Evolutionary conservation across 495 filamentous ascomycete genomes (phyloP).

Genomic region (Xylaria sp.): DNA sequence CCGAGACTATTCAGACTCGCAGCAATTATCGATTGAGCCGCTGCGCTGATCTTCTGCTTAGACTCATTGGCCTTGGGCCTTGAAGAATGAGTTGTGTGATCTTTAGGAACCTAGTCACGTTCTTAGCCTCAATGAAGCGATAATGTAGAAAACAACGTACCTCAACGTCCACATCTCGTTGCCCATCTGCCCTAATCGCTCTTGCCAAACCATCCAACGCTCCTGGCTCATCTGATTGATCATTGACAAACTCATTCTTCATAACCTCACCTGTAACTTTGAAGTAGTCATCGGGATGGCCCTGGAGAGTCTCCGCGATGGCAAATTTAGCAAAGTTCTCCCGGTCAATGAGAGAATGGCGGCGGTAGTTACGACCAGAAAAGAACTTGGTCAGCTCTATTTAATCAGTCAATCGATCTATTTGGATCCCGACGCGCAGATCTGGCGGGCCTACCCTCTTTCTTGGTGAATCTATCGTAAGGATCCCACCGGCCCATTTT

Average conservation of each 20-base stretch:
- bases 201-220: conserved; percentile 23
- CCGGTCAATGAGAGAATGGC: conserved; percentile 6
- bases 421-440: neutral
- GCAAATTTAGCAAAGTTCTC: conserved; percentile 27
- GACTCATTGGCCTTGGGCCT: conserved; percentile 24
- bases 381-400: conserved; percentile 30
- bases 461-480: neutral
- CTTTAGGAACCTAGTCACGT: neutral
- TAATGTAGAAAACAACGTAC: too few relatives aligned
- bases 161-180: conserved; percentile 36
- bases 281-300: conserved; percentile 24
- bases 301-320: conserved; percentile 29
- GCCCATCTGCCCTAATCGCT: conserved; percentile 27
- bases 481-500: conserved; percentile 22
- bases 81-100: neutral
- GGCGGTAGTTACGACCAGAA: conserved; percentile 25
- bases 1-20: conserved; percentile 33
- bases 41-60: conserved; percentile 25
- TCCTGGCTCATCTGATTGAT: neutral
- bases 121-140: neutral
- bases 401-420: neutral
- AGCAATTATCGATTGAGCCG: conserved; percentile 27
- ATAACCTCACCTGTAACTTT: conserved; percentile 29
- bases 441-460: neutral
- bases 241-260: conserved; percentile 29